These are phyloP conservation scores for Alternaria consortialis DNA, from an alignment of 2,329 filamentous ascomycete genomes.

Conservation along the genomic window DNA sequence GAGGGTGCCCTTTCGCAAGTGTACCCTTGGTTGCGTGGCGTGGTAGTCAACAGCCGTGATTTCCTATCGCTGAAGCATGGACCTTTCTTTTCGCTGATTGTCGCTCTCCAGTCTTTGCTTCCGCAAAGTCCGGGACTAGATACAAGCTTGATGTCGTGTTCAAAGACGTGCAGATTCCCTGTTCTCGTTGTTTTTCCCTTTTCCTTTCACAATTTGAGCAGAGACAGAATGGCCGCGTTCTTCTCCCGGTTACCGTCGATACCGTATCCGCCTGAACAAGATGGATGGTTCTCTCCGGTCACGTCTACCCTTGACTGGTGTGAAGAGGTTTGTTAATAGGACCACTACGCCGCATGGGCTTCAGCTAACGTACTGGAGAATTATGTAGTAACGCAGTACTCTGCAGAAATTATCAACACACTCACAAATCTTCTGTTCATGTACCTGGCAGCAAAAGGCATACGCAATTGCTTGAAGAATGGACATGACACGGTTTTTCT, in stretches of 20 bases:
- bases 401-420: slow-evolving; percentile 81
- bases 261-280: slow-evolving; percentile 60
- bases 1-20: not conserved
- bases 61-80: slow-evolving; percentile 12
- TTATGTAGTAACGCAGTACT: slow-evolving; percentile 77
- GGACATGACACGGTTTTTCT: slow-evolving; percentile 79
- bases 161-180: not conserved
- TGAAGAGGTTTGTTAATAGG: slow-evolving; percentile 69
- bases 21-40: slow-evolving; percentile 3
- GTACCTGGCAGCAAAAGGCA: slow-evolving; percentile 77
- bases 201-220: not conserved
- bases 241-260: slow-evolving; percentile 54
- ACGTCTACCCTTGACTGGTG: slow-evolving; percentile 82
- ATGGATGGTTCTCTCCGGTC: slow-evolving; percentile 73
- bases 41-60: not conserved
- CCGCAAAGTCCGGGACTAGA: slow-evolving; percentile 27
- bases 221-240: slow-evolving; percentile 39
- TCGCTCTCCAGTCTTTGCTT: slow-evolving; percentile 20
- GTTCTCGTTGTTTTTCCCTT: not conserved
- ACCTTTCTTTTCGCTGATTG: slow-evolving; percentile 13
- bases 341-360: not conserved
- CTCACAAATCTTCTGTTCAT: slow-evolving; percentile 85
- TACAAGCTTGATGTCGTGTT: slow-evolving; percentile 15
- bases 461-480: slow-evolving; percentile 75
- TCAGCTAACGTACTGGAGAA: slow-evolving; percentile 60